Percentiles rank a stretch among this genome's conserved stretches.
Conservation (phyloP, 805 yeast species). For the Teunomyces barrocoloradensis region DNA sequence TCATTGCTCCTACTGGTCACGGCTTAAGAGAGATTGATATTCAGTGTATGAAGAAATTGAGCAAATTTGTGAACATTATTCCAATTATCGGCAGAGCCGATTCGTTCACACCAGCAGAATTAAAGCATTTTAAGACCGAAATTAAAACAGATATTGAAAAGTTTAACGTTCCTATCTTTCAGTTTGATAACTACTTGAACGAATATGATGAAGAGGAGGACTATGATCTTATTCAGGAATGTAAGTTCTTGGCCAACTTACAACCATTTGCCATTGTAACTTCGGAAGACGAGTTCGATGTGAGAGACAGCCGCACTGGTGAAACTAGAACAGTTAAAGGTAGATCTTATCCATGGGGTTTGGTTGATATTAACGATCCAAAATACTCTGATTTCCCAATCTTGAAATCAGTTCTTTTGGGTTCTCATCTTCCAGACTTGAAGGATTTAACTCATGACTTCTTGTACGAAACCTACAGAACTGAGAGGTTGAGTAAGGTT, state of each 20-base stretch:
- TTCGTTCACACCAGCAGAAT: constrained; percentile 66
- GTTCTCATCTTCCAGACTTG: constrained; percentile 79
- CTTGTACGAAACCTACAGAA: constrained; percentile 75
- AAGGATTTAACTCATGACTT: constrained; percentile 77
- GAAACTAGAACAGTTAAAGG: constrained; percentile 44
- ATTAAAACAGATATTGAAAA: constrained; percentile 62
- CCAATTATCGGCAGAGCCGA: constrained; percentile 85
- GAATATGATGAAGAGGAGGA: constrained; percentile 70
- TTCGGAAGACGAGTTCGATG: constrained; percentile 55
- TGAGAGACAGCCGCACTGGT: constrained; percentile 45
- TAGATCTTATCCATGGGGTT: constrained; percentile 78
- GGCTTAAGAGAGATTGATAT: constrained; percentile 77
- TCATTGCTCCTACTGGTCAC: constrained; percentile 77
- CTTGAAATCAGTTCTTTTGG: constrained; percentile 68
- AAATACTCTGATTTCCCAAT: constrained; percentile 52
- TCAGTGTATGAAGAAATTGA: constrained; percentile 63
- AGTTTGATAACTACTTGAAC: constrained; percentile 53
- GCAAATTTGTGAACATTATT: constrained; percentile 73
- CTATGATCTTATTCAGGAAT: constrained; percentile 71
- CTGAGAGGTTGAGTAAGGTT: constrained; percentile 66
- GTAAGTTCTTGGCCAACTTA: constrained; percentile 53
- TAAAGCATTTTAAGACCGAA: constrained; percentile 56
- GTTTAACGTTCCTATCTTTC: constrained; percentile 71
- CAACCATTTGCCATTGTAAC: constrained; percentile 78
- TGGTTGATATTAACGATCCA: constrained; percentile 53